Evolutionary conservation across 495 filamentous ascomycete species (phyloP), one percentile per base, ranked within the genome.

Genomic region (Letharia columbiana): DNA sequence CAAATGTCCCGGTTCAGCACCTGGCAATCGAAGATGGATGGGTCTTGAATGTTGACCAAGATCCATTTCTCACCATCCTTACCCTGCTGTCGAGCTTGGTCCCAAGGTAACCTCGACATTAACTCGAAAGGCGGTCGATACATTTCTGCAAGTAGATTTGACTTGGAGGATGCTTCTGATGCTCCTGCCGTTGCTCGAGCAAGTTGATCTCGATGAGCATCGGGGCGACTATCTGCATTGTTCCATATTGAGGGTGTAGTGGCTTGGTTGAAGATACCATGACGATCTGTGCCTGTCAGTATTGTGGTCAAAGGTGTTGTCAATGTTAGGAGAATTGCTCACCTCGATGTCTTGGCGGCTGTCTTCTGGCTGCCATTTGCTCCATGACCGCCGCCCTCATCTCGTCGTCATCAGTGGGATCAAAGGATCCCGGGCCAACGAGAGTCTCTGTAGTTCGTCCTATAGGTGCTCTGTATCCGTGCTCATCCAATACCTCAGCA

Each of bases 1-100:
- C 94, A 98, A 58, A 97, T 83, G 72, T 98, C 94, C 33, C 94
- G 84, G 73, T 98, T 98, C 18, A 98, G 80, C 4, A 88, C 78
- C 73, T 98, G 95, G 72, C 94, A 98, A 74, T 92, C 87, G 71
- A 98, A 98, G 52, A 96, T 83, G 6, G 90, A 87, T 44, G 87
- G 82, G 74, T 98, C 92, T 77, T 98, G 94, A 8, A 98, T 86
- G 72, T 98, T 96, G 69, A 97, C 90, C 61, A 98, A 73, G 18
- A 98, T 82, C 94, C 94, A 98, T 74, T 95, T 97, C 75, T 91
- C 85, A 39, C 82, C 80, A 35, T 92, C 89, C 72, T 89, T 92
- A 50, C 93, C 94, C 69, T 90, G 80, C 20, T 94, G 82, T 49
- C 95, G 86, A 23, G 90, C 93, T 31, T 85, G 78, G 67, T 96